Conservation (phyloP, 129 eudicot species). For the Ambrosia trifida region DNA sequence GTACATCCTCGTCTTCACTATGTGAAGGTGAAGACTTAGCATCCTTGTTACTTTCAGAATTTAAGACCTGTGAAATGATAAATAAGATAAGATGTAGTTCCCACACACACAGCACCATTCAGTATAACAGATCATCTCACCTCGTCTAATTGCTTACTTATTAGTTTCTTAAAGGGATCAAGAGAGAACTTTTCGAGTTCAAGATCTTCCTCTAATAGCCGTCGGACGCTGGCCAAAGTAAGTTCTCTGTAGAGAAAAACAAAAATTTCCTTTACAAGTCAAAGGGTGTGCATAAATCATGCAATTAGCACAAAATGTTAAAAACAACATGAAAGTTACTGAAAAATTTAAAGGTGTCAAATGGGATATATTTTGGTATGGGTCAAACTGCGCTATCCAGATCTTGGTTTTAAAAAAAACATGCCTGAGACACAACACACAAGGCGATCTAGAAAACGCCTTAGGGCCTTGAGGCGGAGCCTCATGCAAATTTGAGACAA, state of each 20-base stretch:
- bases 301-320: conserved; percentile 8
- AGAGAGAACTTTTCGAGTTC: conserved; percentile 61
- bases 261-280: conserved; percentile 3
- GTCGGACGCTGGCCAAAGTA: conserved; percentile 70
- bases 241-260: conserved; percentile 45
- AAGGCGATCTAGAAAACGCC: too few species aligned
- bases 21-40: conserved; percentile 47
- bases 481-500: too few species aligned
- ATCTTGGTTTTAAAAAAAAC: too few species aligned
- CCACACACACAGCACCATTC: not conserved
- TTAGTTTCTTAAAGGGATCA: conserved; percentile 72
- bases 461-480: too few species aligned
- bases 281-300: not conserved
- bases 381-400: too few species aligned
- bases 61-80: conserved; percentile 48
- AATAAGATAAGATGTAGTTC: not conserved
- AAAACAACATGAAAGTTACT: not conserved
- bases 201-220: conserved; percentile 90
- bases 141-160: conserved; percentile 65
- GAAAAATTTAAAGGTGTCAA: not conserved
- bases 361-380: too few species aligned
- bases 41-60: conserved; percentile 38
- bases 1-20: conserved; percentile 42
- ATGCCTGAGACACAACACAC: too few species aligned
- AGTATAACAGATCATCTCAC: conserved; percentile 38